Base-by-base conservation (phyloP, 805 yeast species). In the Groenewaldozyma salmanticensis region DNA sequence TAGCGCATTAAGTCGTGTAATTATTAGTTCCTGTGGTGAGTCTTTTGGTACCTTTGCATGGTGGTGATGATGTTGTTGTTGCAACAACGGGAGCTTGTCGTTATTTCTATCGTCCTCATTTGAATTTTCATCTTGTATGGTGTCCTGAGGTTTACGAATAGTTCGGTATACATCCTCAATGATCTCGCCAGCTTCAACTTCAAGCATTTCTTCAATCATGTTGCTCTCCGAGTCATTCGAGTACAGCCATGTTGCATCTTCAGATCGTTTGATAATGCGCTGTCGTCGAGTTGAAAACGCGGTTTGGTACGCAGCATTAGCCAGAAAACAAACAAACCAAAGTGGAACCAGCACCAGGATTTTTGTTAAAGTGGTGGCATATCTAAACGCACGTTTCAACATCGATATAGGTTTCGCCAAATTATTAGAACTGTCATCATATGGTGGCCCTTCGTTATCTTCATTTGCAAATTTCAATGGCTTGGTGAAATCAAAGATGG, bases 101-200 rank as follows among this genome's bases (percentile, higher is more conserved):
- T 27, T 35, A 19, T 27, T 11, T n/a, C n/a, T n/a, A 21, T 21
- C 33, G 7, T 17, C 24, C 13, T 42, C 33, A 21, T 20, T 38
- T 37, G 35, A 39, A 43, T 21, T 17, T n/a, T 18, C 20, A n/a
- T n/a, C n/a, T n/a, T n/a, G n/a, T n/a, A n/a, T n/a, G 20, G 21
- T 33, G 7, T 24, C 41, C 15, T 37, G 33, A 22, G 38, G 39
- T 15, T 44, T 47, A 29, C 19, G 16, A 27, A 47, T 33, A 3
- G 55, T 51, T n/a, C 36, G 18, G 40, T 48, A 52, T 44, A 53
- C 44, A 20, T 49, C 40, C 35, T 80, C 86, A 48, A 82, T 71
- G 41, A 81, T 69, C 20, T 62, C 70, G 45, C 80, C 87, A 13
- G 80, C 75, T 43, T 73, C 77, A 47, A 77, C 83, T 22, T 70